Evolutionary conservation across 164 flowering plant genomes (phyloP).

Genomic region (Vitis rotundifolia): DNA sequence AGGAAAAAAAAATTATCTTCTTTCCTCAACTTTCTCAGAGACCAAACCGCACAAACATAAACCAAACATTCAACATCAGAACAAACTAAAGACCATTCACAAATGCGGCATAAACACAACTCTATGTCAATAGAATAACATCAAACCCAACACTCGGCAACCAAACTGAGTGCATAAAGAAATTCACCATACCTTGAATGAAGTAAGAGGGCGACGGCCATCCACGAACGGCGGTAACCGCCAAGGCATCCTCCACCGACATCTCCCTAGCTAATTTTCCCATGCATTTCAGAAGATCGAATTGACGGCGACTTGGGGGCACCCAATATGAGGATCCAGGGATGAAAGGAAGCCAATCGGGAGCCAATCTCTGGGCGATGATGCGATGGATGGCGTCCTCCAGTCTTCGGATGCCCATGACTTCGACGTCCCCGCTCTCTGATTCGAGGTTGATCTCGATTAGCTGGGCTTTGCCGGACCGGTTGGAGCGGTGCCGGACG

Average conservation of each 20-base stretch:
- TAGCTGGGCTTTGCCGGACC: constrained; percentile 29
- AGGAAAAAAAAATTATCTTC: too few relatives aligned
- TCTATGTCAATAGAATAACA: too few relatives aligned
- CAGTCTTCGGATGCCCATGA: constrained; percentile 38
- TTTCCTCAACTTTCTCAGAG: too few relatives aligned
- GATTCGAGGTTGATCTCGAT: constrained; percentile 46
- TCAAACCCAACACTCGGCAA: too few relatives aligned
- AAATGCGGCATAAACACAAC: too few relatives aligned
- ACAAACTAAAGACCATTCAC: too few relatives aligned
- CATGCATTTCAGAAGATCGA: constrained; percentile 11
- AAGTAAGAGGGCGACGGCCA: constrained; percentile 27
- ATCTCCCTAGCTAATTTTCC: constrained; percentile 12
- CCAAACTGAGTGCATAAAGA: neutral
- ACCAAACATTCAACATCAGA: too few relatives aligned
- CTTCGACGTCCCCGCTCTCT: constrained; percentile 20
- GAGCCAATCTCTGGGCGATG: constrained; percentile 56
- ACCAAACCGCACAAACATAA: too few relatives aligned
- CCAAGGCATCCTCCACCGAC: constrained; percentile 10
- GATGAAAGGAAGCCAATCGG: constrained; percentile 78
- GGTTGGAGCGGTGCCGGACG: constrained; percentile 27
- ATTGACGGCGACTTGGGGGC: constrained; percentile 10
- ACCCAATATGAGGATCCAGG: constrained; percentile 82
- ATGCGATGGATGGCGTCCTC: constrained; percentile 70
- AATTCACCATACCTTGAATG: constrained; percentile 13
- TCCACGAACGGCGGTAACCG: constrained; percentile 14